phyloP scores from a whole-genome alignment of 805 yeast species.

The Myxozyma kluyveri region DNA sequence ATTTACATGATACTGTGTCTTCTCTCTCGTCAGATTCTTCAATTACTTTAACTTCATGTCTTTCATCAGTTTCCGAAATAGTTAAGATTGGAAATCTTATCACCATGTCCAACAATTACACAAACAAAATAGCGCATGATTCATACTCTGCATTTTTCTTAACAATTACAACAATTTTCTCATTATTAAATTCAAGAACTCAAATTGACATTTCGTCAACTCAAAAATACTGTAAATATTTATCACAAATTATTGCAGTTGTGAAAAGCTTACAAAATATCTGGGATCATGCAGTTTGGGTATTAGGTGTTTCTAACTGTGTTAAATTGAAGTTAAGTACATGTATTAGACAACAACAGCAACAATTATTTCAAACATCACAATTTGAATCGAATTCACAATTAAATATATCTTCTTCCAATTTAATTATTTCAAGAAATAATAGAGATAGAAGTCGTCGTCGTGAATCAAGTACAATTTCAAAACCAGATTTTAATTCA shows the following conservation, averaged over 20 bases:
- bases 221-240: conserved; percentile 11
- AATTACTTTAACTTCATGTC: background rate
- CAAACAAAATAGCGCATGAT: conserved; percentile 18
- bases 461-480: too few species aligned
- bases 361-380: too few species aligned
- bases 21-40: too few species aligned
- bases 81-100: conserved; percentile 22
- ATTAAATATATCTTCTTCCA: too few species aligned
- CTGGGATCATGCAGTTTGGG: conserved; percentile 31
- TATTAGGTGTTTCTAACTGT: conserved; percentile 2
- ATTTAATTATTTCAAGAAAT: too few species aligned
- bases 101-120: conserved; percentile 9
- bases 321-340: background rate
- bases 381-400: too few species aligned
- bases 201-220: background rate
- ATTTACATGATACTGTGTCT: too few species aligned
- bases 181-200: background rate
- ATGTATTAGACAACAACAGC: too few species aligned
- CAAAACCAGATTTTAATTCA: too few species aligned
- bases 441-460: too few species aligned
- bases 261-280: conserved; percentile 20
- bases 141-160: conserved; percentile 20
- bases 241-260: conserved; percentile 14
- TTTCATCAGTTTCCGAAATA: conserved; percentile 3
- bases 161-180: conserved; percentile 24